phyloP scores from a whole-genome alignment of 768 basidiomycete genomes.

The Gloeopeniophorella convolvens region DNA sequence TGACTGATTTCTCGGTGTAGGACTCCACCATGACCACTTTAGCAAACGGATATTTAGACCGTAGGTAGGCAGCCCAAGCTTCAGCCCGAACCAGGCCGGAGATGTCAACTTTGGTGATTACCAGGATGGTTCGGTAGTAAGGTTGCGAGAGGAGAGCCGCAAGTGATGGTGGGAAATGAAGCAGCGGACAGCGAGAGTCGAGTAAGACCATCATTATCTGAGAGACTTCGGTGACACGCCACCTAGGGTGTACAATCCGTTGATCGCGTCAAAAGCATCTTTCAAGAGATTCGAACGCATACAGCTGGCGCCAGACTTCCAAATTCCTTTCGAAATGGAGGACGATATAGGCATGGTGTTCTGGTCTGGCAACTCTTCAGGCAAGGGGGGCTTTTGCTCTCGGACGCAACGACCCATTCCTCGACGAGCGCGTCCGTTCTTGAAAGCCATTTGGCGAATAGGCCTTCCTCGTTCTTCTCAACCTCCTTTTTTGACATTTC shows the following conservation, averaged over 20 bases:
- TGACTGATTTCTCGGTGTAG: slow-evolving; percentile 45
- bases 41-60: slow-evolving; percentile 43
- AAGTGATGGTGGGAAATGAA: slow-evolving; percentile 84
- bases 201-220: slow-evolving; percentile 83
- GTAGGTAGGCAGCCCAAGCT: slow-evolving; percentile 61
- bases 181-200: slow-evolving; percentile 81
- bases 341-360: slow-evolving; percentile 51
- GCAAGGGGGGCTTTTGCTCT: neutral
- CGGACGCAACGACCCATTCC: slow-evolving; percentile 34
- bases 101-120: slow-evolving; percentile 87
- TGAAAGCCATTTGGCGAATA: slow-evolving; percentile 73
- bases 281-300: slow-evolving; percentile 30
- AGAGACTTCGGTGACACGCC: slow-evolving; percentile 91
- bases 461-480: slow-evolving; percentile 82
- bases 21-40: slow-evolving; percentile 73
- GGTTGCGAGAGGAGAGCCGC: slow-evolving; percentile 45
- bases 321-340: slow-evolving; percentile 85
- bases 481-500: slow-evolving; percentile 86
- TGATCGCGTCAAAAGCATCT: too few species aligned
- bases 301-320: slow-evolving; percentile 94
- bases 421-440: slow-evolving; percentile 53
- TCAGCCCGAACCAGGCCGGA: slow-evolving; percentile 56
- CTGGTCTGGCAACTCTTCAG: slow-evolving; percentile 3
- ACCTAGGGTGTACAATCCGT: slow-evolving; percentile 39
- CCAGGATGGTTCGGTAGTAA: slow-evolving; percentile 48